Conservation (phyloP, 2,329 filamentous ascomycete genomes). For the Trichoderma cornu-damae region DNA sequence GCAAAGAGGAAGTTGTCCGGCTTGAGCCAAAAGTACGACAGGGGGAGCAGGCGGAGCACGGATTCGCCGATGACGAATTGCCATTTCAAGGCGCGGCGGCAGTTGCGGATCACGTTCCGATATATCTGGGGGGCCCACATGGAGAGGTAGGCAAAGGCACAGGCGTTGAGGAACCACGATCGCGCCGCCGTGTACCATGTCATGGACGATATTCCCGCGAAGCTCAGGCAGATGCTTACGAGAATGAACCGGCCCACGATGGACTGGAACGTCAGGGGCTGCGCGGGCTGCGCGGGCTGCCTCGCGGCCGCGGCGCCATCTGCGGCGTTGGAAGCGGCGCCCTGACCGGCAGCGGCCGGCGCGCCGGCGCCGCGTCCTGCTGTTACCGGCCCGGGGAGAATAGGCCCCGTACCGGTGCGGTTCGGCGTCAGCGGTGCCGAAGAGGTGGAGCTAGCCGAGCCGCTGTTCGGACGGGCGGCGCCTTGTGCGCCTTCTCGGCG, state of each 20-base stretch:
- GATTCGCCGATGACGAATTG: conserved; percentile 85
- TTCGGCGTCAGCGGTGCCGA: conserved; percentile 27
- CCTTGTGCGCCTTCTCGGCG: conserved; percentile 37
- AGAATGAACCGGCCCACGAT: conserved; percentile 56
- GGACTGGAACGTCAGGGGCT: conserved; percentile 45
- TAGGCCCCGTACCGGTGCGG: conserved; percentile 25
- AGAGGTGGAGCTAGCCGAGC: conserved; percentile 23
- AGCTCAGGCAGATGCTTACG: conserved; percentile 49
- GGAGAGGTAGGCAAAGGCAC: conserved; percentile 74
- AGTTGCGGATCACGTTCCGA: conserved; percentile 86
- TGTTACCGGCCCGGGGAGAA: conserved; percentile 41
- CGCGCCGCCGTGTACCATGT: conserved; percentile 56
- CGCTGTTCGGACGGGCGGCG: conserved; percentile 23
- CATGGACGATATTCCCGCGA: conserved; percentile 54
- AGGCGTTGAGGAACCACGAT: conserved; percentile 53
- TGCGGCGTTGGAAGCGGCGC: conserved; percentile 42
- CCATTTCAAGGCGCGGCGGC: conserved; percentile 85
- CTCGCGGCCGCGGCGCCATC: conserved; percentile 33
- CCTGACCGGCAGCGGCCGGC: conserved; percentile 55
- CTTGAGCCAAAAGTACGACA: conserved; percentile 79
- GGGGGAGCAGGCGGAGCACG: conserved; percentile 67
- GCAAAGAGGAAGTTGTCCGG: conserved; percentile 77
- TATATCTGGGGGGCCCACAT: conserved; percentile 91
- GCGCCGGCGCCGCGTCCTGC: conserved; percentile 26
- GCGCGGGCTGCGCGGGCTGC: conserved; percentile 24